Evolutionary conservation across 805 yeast species (phyloP), one percentile per base, ranked within the genome.

Genomic region (Candida lessepsii): DNA sequence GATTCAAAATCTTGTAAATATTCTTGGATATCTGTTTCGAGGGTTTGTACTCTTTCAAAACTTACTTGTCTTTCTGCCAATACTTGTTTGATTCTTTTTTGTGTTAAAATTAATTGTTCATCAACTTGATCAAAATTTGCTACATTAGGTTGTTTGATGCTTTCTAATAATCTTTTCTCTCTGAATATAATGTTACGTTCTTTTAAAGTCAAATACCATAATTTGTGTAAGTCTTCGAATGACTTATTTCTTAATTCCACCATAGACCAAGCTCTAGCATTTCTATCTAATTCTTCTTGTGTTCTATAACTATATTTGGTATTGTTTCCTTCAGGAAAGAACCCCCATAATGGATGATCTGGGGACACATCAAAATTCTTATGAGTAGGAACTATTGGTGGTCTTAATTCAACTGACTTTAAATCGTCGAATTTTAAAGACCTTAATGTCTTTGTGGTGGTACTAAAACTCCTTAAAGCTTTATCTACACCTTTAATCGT

Each of bases 321-420:
- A 28, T 85, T 75, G 48, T 59, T 57, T 4, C 71, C 74, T 3
- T 56, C 58, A 9, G 65, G 61, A 67, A 91, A 93, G 60, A 93
- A 93, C 53, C 86, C 90, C 96, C 96, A 93, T 48, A 93, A 71
- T 21, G 98, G 99, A 63, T 93, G 99, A 58, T 84, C 85, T 4
- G 83, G 91, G 10, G 80, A 75, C 24, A 86, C 85, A 44, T 73
- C 73, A 40, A 90, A 72, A 60, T 86, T 86, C 48, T 74, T 70
- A 39, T 76, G 81, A 2, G 93, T 76, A 11, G 99, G 98, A 10
- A 86, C 76, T 49, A 93, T 83, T 11, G 98, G 98, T 9, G 84
- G 76, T 40, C 91, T 76, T 48, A 90, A 73, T 47, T 70, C 65
- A 46, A 84, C 62, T 31, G 61, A 52, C 2, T 73, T 68, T 36